Conservation (phyloP, 495 filamentous ascomycete species). For the Aspergillus carlsbadensis region DNA sequence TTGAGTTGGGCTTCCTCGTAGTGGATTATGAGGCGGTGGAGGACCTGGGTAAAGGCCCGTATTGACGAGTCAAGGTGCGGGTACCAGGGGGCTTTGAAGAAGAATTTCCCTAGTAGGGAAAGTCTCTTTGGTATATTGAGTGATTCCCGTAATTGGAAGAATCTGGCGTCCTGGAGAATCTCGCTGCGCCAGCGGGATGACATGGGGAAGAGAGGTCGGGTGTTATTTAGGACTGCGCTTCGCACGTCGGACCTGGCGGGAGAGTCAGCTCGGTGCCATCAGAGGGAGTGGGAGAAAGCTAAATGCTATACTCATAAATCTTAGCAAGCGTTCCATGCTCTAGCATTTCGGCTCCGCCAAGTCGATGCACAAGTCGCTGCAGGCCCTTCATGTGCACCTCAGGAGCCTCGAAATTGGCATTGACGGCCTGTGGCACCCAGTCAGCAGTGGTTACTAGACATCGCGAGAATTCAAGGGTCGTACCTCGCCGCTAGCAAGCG, state of each 20-base stretch:
- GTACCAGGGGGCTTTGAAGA: neutral
- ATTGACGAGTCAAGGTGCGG: neutral
- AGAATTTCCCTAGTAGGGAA: neutral
- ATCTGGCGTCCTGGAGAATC: conserved; percentile 7
- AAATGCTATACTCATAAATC: conserved; percentile 3
- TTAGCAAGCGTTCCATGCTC: conserved; percentile 8
- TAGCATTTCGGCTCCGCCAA: neutral
- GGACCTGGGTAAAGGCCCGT: neutral
- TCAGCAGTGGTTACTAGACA: neutral
- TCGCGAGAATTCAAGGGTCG: neutral
- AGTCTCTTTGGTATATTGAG: neutral
- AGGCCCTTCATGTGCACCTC: conserved; percentile 3
- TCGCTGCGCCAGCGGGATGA: conserved; percentile 2
- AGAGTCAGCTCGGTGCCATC: neutral
- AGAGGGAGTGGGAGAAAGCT: neutral
- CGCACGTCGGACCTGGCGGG: conserved; percentile 3
- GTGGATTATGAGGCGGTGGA: neutral
- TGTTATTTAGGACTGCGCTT: conserved; percentile 7
- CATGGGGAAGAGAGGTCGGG: conserved; percentile 7
- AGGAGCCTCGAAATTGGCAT: conserved; percentile 5
- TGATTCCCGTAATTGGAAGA: neutral
- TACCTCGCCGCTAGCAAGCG: conserved; percentile 4
- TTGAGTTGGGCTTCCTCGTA: neutral
- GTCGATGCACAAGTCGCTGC: neutral
- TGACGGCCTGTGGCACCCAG: neutral